Evolutionary conservation across 1,284 basidiomycete species (phyloP).

Genomic region (Boletus mariae): DNA sequence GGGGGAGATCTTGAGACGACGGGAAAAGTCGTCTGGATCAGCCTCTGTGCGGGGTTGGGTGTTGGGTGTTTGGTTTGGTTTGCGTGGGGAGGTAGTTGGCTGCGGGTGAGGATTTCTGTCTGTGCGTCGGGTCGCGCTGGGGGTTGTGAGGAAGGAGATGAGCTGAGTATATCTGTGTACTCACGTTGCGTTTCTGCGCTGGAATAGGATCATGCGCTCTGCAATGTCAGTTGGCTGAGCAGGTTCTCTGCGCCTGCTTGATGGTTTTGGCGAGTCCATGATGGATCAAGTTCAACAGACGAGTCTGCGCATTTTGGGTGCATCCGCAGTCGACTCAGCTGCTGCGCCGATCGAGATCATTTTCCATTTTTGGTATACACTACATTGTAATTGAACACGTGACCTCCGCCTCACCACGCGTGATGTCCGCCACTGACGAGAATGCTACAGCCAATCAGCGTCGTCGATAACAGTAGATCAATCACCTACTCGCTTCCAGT

Average conservation of each 20-base stretch:
- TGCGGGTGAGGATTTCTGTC: slow-evolving; percentile 35
- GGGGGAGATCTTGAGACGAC: slow-evolving; percentile 61
- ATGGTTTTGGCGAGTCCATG: slow-evolving; percentile 8
- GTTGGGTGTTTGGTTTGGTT: slow-evolving; percentile 30
- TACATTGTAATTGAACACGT: slow-evolving; percentile 11
- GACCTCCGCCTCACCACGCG: slow-evolving; percentile 47
- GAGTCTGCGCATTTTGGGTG: slow-evolving; percentile 23
- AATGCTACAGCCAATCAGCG: slow-evolving; percentile 42
- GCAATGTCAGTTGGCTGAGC: slow-evolving; percentile 62
- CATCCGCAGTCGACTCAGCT: slow-evolving; percentile 28
- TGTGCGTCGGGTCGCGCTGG: slow-evolving; percentile 45
- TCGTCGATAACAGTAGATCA: slow-evolving; percentile 1
- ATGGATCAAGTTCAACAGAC: slow-evolving; percentile 1
- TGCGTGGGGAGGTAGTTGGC: slow-evolving; percentile 30
- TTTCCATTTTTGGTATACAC: slow-evolving; percentile 16
- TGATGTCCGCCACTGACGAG: slow-evolving; percentile 70
- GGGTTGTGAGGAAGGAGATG: slow-evolving; percentile 5
- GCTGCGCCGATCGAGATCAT: slow-evolving; percentile 35
- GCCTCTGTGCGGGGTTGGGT: slow-evolving; percentile 38
- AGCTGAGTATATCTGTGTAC: slow-evolving; percentile 24
- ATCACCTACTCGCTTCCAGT: slow-evolving; percentile 70
- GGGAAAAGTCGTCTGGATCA: slow-evolving; percentile 66
- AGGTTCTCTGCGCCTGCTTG: slow-evolving; percentile 30
- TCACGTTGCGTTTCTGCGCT: slow-evolving; percentile 60
- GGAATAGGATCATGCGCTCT: slow-evolving; percentile 61